These are phyloP conservation scores for Alternaria atra DNA, from an alignment of 2,329 filamentous ascomycete genomes.

Conservation along the genomic window DNA sequence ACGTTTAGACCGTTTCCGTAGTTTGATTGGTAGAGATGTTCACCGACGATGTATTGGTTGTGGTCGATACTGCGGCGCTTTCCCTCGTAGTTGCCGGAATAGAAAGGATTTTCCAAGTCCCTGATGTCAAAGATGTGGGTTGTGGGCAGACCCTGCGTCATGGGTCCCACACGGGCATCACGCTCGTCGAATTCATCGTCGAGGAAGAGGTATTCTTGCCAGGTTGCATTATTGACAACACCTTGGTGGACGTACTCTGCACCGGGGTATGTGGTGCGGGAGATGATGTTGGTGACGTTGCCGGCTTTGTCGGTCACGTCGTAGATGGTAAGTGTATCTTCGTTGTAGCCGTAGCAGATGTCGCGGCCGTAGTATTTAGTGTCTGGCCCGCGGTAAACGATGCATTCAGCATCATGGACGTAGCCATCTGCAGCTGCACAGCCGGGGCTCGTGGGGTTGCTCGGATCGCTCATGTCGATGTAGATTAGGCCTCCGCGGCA, in stretches of 20 bases:
- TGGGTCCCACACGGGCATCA: slow-evolving; percentile 39
- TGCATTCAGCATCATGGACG: slow-evolving; percentile 68
- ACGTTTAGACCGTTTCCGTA: slow-evolving; percentile 52
- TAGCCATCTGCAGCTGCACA: slow-evolving; percentile 65
- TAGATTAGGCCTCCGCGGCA: slow-evolving; percentile 65
- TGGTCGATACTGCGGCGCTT: slow-evolving; percentile 51
- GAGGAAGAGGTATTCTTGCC: slow-evolving; percentile 41
- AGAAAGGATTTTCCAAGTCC: slow-evolving; percentile 41
- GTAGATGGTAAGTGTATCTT: slow-evolving; percentile 60
- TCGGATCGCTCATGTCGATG: slow-evolving; percentile 63
- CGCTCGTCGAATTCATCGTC: slow-evolving; percentile 47
- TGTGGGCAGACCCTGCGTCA: slow-evolving; percentile 39
- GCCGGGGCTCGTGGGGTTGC: slow-evolving; percentile 61
- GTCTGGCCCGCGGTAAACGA: slow-evolving; percentile 63
- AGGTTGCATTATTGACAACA: slow-evolving; percentile 34
- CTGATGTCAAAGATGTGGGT: slow-evolving; percentile 48
- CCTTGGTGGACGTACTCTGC: slow-evolving; percentile 66
- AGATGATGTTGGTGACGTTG: slow-evolving; percentile 56
- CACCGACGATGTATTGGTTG: slow-evolving; percentile 55
- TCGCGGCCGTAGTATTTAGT: slow-evolving; percentile 57
- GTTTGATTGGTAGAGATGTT: slow-evolving; percentile 52
- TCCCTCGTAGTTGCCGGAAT: slow-evolving; percentile 52
- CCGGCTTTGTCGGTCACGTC: slow-evolving; percentile 60
- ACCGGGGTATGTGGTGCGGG: slow-evolving; percentile 61
- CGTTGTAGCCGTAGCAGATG: slow-evolving; percentile 66